phyloP scores from a whole-genome alignment of 208 protist species.

The Zelonia costaricensis region DNA sequence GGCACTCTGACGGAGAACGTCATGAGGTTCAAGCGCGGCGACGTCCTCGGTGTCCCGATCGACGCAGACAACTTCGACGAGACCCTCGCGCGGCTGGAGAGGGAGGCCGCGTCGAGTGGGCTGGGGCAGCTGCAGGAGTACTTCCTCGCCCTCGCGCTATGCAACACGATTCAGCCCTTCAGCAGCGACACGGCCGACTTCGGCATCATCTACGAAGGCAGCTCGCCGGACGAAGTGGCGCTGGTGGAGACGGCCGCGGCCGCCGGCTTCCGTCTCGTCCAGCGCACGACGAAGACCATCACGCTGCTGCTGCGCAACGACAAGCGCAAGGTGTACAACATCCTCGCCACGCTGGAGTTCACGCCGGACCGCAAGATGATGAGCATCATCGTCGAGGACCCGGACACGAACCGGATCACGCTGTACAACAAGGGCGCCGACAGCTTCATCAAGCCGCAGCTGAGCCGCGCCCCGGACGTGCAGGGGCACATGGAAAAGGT shows the following conservation, averaged over 20 bases:
- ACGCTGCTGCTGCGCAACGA: constrained; percentile 28
- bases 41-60: constrained; percentile 66
- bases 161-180: constrained; percentile 90
- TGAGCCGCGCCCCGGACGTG: constrained; percentile 43
- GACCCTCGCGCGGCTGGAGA: constrained; percentile 18
- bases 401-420: constrained; percentile 60
- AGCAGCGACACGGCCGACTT: constrained; percentile 30
- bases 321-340: constrained; percentile 54
- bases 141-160: constrained; percentile 78
- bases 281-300: constrained; percentile 62
- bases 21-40: constrained; percentile 85
- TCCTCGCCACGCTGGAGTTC: constrained; percentile 90
- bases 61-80: constrained; percentile 45
- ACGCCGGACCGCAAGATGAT: constrained; percentile 92
- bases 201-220: constrained; percentile 85
- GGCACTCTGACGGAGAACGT: constrained; percentile 94
- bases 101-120: constrained; percentile 18
- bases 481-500: constrained; percentile 49
- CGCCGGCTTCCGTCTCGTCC: constrained; percentile 65
- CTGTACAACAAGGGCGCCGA: constrained; percentile 93
- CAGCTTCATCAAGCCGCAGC: constrained; percentile 66
- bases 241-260: constrained; percentile 83
- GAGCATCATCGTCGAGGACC: constrained; percentile 85
- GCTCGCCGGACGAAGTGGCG: constrained; percentile 94
- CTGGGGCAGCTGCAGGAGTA: constrained; percentile 57